phyloP scores from a whole-genome alignment of 495 filamentous ascomycete species.

The Xylaria scruposa region DNA sequence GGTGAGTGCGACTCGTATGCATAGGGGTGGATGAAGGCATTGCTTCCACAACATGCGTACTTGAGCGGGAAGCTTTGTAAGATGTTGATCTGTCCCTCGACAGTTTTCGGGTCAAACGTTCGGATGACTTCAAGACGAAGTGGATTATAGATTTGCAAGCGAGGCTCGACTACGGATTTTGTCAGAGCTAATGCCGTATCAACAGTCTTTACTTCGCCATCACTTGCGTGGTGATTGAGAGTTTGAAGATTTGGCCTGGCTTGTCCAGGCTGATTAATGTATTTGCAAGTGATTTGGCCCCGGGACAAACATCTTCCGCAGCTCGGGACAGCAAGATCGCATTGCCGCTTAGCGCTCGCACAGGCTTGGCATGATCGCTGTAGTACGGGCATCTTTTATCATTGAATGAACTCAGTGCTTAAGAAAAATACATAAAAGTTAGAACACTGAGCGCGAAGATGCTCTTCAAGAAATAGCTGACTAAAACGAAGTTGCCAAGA shows the following conservation, averaged over 20 bases:
- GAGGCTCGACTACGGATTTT: not conserved
- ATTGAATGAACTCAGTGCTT: not conserved
- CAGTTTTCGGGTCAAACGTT: not conserved
- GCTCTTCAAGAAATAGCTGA: not conserved
- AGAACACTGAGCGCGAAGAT: not conserved
- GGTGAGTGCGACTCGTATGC: not conserved
- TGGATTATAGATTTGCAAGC: not conserved
- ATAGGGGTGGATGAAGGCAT: not conserved
- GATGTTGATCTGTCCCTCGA: not conserved
- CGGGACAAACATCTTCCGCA: not conserved
- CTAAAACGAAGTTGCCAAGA: not conserved
- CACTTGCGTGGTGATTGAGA: not conserved
- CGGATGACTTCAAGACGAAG: slow-evolving; percentile 4
- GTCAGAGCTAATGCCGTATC: not conserved
- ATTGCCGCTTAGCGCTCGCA: not conserved
- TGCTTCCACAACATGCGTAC: not conserved
- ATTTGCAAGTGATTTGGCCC: not conserved
- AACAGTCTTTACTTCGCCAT: not conserved
- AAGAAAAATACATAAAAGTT: not conserved
- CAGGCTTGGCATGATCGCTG: not conserved
- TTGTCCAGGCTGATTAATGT: not conserved
- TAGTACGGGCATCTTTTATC: not conserved
- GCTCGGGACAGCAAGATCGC: not conserved
- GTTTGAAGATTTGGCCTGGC: not conserved
- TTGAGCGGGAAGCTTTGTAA: not conserved